A percentile compares a stretch with the other conserved stretches of the same genome.
phyloP scores from a whole-genome alignment of 2,329 filamentous ascomycete genomes.

The Beauveria bassiana region DNA sequence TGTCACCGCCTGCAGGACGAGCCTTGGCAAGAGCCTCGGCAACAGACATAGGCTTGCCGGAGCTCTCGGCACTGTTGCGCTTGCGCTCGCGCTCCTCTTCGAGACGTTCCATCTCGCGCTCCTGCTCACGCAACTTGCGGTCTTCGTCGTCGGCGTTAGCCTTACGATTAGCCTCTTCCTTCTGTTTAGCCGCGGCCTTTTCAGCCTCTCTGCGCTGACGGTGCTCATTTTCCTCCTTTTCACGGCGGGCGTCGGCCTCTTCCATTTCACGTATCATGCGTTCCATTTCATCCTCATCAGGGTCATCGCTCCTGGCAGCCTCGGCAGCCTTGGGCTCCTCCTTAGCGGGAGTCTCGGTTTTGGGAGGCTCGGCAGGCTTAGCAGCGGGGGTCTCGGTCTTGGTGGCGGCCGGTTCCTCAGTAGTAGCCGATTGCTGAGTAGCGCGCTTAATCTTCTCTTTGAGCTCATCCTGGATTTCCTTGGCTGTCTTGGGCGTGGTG shows the following conservation, averaged over 20 bases:
- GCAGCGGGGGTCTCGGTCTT: constrained; percentile 24
- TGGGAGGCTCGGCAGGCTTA: constrained; percentile 23
- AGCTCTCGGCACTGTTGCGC: constrained; percentile 42
- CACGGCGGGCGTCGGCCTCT: constrained; percentile 42
- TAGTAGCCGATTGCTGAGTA: constrained; percentile 27
- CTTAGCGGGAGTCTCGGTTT: constrained; percentile 26
- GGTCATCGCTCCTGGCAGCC: constrained; percentile 25
- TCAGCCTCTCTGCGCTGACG: constrained; percentile 40
- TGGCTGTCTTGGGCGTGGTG: constrained; percentile 60
- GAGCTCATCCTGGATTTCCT: constrained; percentile 78
- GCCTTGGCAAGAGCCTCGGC: constrained; percentile 42
- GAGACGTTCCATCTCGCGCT: constrained; percentile 63
- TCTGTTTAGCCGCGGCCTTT: constrained; percentile 39
- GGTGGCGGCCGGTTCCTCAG: constrained; percentile 21
- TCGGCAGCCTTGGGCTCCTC: constrained; percentile 25
- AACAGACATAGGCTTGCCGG: constrained; percentile 39
- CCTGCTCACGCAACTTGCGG: constrained; percentile 62
- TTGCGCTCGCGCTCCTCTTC: constrained; percentile 63
- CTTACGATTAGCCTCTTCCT: constrained; percentile 36
- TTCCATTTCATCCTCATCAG: constrained; percentile 50
- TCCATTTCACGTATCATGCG: constrained; percentile 57
- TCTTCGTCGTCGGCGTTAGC: constrained; percentile 49
- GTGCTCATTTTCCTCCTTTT: constrained; percentile 39
- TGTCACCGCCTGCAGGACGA: constrained; percentile 31
- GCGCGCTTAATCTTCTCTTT: constrained; percentile 69